phyloP scores from a whole-genome alignment of 163 green algal genomes.

The Scenedesmus sp. region DNA sequence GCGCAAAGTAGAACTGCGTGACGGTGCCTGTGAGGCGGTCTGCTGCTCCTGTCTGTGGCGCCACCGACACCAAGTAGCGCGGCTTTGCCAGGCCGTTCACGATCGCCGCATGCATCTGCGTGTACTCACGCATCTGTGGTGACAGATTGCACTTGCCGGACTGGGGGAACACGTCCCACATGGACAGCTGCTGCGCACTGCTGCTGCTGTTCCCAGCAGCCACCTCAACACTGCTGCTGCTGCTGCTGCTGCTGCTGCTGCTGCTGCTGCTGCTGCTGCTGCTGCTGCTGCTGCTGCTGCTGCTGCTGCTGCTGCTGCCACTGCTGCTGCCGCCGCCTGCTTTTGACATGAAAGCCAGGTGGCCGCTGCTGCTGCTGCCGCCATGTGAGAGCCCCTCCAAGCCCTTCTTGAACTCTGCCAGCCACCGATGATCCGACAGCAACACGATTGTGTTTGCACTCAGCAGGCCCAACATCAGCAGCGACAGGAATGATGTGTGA shows the following conservation, averaged over 20 bases:
- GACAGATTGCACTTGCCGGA: not conserved
- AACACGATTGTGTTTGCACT: not conserved
- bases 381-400: not conserved
- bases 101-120: not conserved
- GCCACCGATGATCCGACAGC: not conserved
- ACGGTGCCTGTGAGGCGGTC: slow-evolving; percentile 21
- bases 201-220: not conserved
- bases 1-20: slow-evolving; percentile 10
- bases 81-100: not conserved
- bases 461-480: not conserved
- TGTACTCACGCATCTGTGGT: not conserved
- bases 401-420: slow-evolving; percentile 1
- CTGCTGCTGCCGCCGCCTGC: too few species aligned
- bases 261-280: too few species aligned
- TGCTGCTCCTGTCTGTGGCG: not conserved
- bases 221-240: not conserved
- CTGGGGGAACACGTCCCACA: not conserved
- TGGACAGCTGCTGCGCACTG: not conserved
- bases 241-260: not conserved
- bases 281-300: too few species aligned
- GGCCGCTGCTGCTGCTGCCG: not conserved
- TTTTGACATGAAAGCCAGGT: not conserved
- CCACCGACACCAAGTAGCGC: slow-evolving; percentile 9
- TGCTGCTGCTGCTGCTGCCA: too few species aligned
- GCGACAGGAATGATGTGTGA: not conserved